phyloP scores from a whole-genome alignment of 2,329 filamentous ascomycete species.

The Diaporthe capsici region DNA sequence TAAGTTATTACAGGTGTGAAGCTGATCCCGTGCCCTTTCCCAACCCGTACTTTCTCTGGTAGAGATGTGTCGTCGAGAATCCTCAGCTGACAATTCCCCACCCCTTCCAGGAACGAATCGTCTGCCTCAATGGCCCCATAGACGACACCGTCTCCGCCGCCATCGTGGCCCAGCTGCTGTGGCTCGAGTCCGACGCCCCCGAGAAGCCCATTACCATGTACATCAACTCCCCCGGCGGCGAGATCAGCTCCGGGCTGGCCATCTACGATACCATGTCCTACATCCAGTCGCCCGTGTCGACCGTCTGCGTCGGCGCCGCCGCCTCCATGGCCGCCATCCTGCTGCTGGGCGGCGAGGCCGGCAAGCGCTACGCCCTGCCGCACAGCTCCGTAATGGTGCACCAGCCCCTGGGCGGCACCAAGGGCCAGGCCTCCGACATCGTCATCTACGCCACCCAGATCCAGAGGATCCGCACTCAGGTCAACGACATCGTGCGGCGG shows the following conservation, averaged over 20 bases:
- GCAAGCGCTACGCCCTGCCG: slow-evolving; percentile 90
- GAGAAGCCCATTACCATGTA: slow-evolving; percentile 97
- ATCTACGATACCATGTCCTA: slow-evolving; percentile 99
- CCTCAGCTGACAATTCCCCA: slow-evolving; percentile 41
- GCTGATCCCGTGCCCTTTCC: neutral
- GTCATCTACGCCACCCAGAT: slow-evolving; percentile 99
- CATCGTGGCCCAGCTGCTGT: slow-evolving; percentile 95
- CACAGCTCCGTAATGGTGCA: slow-evolving; percentile 98
- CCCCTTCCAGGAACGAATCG: slow-evolving; percentile 81
- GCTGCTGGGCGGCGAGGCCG: slow-evolving; percentile 86
- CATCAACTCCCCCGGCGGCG: slow-evolving; percentile 96
- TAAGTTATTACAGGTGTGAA: slow-evolving; percentile 77
- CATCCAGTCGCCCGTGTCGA: slow-evolving; percentile 92
- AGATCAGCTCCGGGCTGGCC: slow-evolving; percentile 87
- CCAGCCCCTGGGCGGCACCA: slow-evolving; percentile 85
- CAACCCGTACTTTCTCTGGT: neutral
- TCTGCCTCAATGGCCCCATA: slow-evolving; percentile 92
- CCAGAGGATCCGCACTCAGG: slow-evolving; percentile 83
- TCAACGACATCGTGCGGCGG: slow-evolving; percentile 90
- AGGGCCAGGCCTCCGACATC: slow-evolving; percentile 82
- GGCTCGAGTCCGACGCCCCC: slow-evolving; percentile 96
- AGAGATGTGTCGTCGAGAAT: slow-evolving; percentile 48
- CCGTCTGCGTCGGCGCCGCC: slow-evolving; percentile 94
- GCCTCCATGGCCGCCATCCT: slow-evolving; percentile 95
- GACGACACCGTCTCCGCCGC: slow-evolving; percentile 93